Evolutionary conservation across 371 early-diverging fungal species (phyloP).

Genomic region (Mortierella sp.): DNA sequence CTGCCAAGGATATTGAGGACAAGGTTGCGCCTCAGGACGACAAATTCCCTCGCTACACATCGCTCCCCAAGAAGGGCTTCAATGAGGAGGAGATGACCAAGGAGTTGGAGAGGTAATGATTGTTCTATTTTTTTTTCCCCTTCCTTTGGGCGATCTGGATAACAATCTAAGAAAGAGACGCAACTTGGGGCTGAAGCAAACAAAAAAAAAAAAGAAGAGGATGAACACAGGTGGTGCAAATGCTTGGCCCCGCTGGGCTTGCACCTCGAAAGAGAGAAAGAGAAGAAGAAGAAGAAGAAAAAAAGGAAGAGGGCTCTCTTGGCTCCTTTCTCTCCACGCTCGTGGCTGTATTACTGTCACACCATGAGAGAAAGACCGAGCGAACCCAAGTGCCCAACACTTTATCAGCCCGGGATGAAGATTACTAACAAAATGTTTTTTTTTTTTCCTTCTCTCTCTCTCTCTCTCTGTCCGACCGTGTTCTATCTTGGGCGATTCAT

Average conservation of each 20-base stretch:
- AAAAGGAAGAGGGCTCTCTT: neutral
- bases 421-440: conserved; percentile 1
- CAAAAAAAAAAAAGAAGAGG: too few species aligned
- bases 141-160: too few species aligned
- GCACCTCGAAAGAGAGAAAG: neutral
- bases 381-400: too few species aligned
- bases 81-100: conserved; percentile 65
- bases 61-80: conserved; percentile 75
- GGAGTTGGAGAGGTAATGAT: conserved; percentile 67
- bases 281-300: neutral
- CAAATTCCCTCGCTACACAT: conserved; percentile 68
- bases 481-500: conserved; percentile 1
- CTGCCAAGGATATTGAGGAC: conserved; percentile 78
- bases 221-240: too few species aligned
- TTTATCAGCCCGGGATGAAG: neutral
- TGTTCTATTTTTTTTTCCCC: too few species aligned
- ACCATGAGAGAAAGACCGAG: too few species aligned
- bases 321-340: neutral
- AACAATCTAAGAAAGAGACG: too few species aligned
- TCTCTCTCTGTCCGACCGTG: too few species aligned
- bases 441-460: neutral
- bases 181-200: too few species aligned
- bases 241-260: too few species aligned
- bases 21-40: conserved; percentile 73
- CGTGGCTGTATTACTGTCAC: neutral